Base-by-base conservation (phyloP, 495 filamentous ascomycete species). In the Penicillium egyptiacum region DNA sequence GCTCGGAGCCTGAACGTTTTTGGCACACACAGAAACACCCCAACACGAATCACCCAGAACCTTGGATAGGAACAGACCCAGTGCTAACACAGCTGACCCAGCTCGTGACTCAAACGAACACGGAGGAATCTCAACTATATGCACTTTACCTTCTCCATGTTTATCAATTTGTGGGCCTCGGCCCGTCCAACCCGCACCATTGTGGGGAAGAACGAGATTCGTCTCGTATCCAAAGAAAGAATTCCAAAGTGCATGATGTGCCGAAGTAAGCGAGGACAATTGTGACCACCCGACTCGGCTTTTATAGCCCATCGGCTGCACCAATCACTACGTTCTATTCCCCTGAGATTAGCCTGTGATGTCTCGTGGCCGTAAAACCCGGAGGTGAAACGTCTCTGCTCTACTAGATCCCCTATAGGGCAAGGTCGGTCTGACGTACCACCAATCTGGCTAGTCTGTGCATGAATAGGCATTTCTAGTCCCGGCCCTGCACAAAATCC, bases 91-190 rank as follows among this genome's bases (percentile, higher is more conserved):
- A 28, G 12, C 16, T 46, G 43, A 46, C 25, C 26, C 1, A 19
- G 5, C 26, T 11, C 6, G 31, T 9, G 20, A 5, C 47, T 33
- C 30, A 52, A 55, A 52, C 39, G 6, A 48, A 56, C 47, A 53
- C 41, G 57, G 55, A 55, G 45, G 28, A 22, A 14, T 41, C 2
- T 26, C n/a, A 2, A 17, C 3, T 11, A 12, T 22, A 19, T 30
- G 23, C 8, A 3, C 17, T 35, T 28, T 37, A 3, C 20, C 8
- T 25, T 19, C 52, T 25, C 41, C 52, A 46, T 31, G 14, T 44
- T 52, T 35, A 55, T 53, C 49, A 22, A 42, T 22, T 20, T 26
- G 50, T 57, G 54, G 49, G 54, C 43, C 49, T 53, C 54, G 54
- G 53, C 26, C 59, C 54, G 43, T 3, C 43, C 19, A 40, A 53